Evolutionary conservation across 169 alveolate species (phyloP), one percentile per base, ranked within the genome.

Genomic region (Plasmodium malariae): DNA sequence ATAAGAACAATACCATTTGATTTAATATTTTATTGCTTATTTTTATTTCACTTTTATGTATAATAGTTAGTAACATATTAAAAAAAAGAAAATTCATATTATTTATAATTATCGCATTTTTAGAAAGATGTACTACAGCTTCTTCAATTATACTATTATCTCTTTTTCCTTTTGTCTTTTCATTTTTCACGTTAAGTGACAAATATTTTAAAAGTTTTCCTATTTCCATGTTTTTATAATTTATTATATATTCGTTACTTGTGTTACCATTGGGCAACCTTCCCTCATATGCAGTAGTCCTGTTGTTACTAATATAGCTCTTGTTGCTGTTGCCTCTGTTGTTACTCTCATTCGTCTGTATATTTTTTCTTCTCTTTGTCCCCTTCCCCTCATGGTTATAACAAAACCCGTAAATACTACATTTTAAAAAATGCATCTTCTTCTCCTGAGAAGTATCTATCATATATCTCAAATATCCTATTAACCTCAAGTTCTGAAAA

Each of bases 31-130:
- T 21, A 32, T 70, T 86, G 12, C 17, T 71, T 65, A 86, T 11
- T 59, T 30, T 86, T 70, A 86, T 57, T 57, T 69, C 57, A 3
- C 87, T 63, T 49, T 71, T 86, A 63, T 65, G 54, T 14, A 86
- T 43, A 26, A 86, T 26, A 30, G 87, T 86, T 17, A 86, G 72
- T 30, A 68, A 21, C 92, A 86, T 86, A 48, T 86, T 86, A 70
- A 86, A 70, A 11, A 54, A 65, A 74, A 86, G 36, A 32, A 86
- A 63, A 63, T 36, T 86, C 17, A 86, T 21, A 65, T 60, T 68
- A 28, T 69, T 65, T 40, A 55, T 7, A 0, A 86, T 60, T 32
- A 71, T 1, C 19, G 54, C 17, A 45, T 86, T 86, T 48, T 68
- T 43, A 48, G 55, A 65, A 68, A 86, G 32, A 70, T 48, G 65